Percentiles rank a stretch among this genome's conserved stretches.
Conservation (phyloP, 768 basidiomycete genomes). For the Tricholoma flavovirens region DNA sequence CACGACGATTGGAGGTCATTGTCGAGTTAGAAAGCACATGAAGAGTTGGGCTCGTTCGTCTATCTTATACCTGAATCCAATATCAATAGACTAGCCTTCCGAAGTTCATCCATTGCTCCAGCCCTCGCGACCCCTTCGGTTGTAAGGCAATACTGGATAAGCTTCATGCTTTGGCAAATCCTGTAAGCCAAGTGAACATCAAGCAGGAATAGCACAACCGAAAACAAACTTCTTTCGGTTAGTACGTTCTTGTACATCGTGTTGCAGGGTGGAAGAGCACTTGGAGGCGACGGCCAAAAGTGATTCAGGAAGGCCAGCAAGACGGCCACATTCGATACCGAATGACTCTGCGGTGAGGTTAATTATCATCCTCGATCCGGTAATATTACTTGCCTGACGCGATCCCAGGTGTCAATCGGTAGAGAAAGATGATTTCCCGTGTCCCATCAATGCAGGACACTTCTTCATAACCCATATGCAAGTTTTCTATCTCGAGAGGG, state of each 20-base stretch:
- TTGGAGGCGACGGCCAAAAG: slow-evolving; percentile 59
- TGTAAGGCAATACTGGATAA: neutral
- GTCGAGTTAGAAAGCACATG: too few relatives aligned
- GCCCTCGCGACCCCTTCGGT: neutral
- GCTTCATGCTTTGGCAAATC: slow-evolving; percentile 8
- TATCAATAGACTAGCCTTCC: neutral
- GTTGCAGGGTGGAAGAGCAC: slow-evolving; percentile 51
- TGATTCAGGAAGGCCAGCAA: slow-evolving; percentile 74
- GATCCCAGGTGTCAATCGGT: slow-evolving; percentile 64
- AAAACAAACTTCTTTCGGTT: slow-evolving; percentile 43
- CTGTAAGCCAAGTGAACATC: slow-evolving; percentile 1
- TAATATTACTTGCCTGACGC: slow-evolving; percentile 41
- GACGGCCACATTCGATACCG: slow-evolving; percentile 86
- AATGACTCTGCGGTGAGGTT: slow-evolving; percentile 56
- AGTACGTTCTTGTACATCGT: slow-evolving; percentile 43
- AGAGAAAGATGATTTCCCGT: slow-evolving; percentile 83
- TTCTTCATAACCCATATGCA: slow-evolving; percentile 83
- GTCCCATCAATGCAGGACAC: slow-evolving; percentile 65
- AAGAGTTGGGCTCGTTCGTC: neutral
- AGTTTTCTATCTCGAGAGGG: slow-evolving; percentile 59
- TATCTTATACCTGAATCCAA: neutral
- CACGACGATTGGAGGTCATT: neutral
- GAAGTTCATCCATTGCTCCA: neutral
- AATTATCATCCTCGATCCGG: neutral
- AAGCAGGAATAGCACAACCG: neutral